Evolutionary conservation across 805 yeast species (phyloP), one percentile per base, ranked within the genome.

Genomic region (Yarrowia sp.): DNA sequence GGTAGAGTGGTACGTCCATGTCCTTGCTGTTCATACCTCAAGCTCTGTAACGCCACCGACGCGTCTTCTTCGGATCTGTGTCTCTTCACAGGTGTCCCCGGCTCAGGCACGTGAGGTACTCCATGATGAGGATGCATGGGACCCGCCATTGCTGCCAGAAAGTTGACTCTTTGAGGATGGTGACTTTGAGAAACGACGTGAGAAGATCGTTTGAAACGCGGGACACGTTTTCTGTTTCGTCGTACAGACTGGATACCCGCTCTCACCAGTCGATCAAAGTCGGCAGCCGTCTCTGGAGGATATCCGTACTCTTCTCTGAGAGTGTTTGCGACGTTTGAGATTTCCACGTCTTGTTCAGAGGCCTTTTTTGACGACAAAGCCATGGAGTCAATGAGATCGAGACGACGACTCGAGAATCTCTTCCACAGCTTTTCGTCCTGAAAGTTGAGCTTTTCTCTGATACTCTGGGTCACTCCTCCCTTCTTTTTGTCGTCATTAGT

Each of bases 201-300:
- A 6, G 41, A 48, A 13, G 28, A 17, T 22, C 65, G 8, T 22
- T 60, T 55, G 55, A 45, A 55, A 28, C 64, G 45, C 6, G 69
- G 68, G 14, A 68, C 61, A 18, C 74, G 64, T 50, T 71, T 71
- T 66, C 96, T 81, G 74, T 93, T 93, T 69, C 99, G 80, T 67
- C 98, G 79, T 1, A 90, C 98, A 61, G 96, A 87, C 75, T 93
- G 99, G 32, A 93, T 87, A 0, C 97, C 98, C 9, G 97, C 96
- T 41, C 96, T 80, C 0, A 95, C 98, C 39, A 93, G 80, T 74
- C 88, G 89, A 74, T 92, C 96, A 73, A 93, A 93, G 69, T 95
- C 98, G 1, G 79, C 75, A 32, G 85, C 76, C 13, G 84, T 80
- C 6, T 80, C 81, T 1, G 75, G 76, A 1, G 87, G 83, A 73